Conservation (phyloP, 768 basidiomycete genomes). For the Ramaria sp. region DNA sequence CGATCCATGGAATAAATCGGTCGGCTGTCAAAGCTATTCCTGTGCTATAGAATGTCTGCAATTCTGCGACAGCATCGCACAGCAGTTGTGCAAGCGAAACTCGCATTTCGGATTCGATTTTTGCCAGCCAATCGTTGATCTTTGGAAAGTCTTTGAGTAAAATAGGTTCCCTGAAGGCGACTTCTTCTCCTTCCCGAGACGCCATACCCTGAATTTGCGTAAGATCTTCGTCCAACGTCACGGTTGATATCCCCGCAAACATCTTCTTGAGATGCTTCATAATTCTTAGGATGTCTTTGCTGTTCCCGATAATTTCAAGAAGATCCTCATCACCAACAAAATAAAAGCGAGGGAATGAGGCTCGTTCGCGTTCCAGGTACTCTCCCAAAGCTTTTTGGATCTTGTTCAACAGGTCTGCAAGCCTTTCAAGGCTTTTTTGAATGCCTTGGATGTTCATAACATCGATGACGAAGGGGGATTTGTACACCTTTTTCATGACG, state of each 20-base stretch:
- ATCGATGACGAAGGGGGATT: constrained; percentile 94
- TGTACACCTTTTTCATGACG: constrained; percentile 99
- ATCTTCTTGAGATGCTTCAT: constrained; percentile 99
- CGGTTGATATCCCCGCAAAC: constrained; percentile 95
- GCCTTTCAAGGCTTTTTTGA: constrained; percentile 94
- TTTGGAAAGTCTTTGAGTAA: constrained; percentile 87
- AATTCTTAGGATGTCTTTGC: constrained; percentile 94
- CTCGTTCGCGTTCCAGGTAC: constrained; percentile 94
- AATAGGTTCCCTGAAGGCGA: constrained; percentile 74
- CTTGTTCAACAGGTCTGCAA: constrained; percentile 92
- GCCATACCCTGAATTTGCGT: constrained; percentile 89
- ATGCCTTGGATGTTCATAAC: constrained; percentile 94
- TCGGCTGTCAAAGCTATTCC: constrained; percentile 47
- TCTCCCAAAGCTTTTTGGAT: constrained; percentile 99
- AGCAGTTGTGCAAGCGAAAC: constrained; percentile 77
- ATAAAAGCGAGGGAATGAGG: constrained; percentile 98
- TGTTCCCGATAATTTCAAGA: constrained; percentile 98
- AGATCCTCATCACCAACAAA: constrained; percentile 99
- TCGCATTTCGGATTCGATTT: constrained; percentile 88
- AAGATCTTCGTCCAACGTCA: constrained; percentile 77
- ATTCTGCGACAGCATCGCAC: constrained; percentile 66
- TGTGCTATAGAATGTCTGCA: constrained; percentile 70
- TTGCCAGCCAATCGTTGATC: constrained; percentile 97
- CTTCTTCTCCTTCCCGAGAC: constrained; percentile 92
- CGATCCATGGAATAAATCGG: constrained; percentile 81